Evolutionary conservation across 768 basidiomycete genomes (phyloP).

Genomic region (Guyanaporus albipodus): DNA sequence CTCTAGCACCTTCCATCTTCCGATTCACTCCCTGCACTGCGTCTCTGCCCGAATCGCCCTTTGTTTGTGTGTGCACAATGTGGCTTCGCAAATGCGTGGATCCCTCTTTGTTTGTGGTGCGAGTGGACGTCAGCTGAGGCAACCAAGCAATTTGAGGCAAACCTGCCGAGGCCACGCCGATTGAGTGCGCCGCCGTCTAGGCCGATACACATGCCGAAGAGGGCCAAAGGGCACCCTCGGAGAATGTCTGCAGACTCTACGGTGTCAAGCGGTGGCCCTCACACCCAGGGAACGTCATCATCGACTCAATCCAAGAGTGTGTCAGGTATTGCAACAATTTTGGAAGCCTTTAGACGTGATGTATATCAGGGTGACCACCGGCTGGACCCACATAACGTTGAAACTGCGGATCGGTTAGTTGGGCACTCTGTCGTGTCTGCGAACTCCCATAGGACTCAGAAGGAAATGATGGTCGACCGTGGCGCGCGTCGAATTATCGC

Average conservation of each 20-base stretch:
- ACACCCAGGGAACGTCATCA: conserved; percentile 17
- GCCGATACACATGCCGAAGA: conserved; percentile 11
- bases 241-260: conserved; percentile 23
- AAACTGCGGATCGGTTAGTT: background rate
- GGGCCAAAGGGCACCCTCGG: conserved; percentile 1
- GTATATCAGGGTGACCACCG: conserved; percentile 12
- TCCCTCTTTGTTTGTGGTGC: conserved; percentile 51
- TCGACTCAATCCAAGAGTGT: conserved; percentile 8
- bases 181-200: conserved; percentile 30
- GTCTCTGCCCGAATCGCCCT: conserved; percentile 39
- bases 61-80: conserved; percentile 45
- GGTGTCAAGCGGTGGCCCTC: conserved; percentile 17
- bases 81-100: conserved; percentile 44
- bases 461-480: conserved; percentile 13
- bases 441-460: conserved; percentile 11
- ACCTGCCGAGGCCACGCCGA: conserved; percentile 34
- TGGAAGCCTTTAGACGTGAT: conserved; percentile 21
- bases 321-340: conserved; percentile 29
- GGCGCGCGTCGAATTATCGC: conserved; percentile 24
- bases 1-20: conserved; percentile 42
- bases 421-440: background rate
- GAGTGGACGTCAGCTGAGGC: conserved; percentile 43
- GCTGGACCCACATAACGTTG: conserved; percentile 15
- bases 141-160: conserved; percentile 37
- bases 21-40: conserved; percentile 44